These are phyloP conservation scores for Eimeria zaria DNA, from an alignment of 169 alveolate species.

Conservation along the genomic window DNA sequence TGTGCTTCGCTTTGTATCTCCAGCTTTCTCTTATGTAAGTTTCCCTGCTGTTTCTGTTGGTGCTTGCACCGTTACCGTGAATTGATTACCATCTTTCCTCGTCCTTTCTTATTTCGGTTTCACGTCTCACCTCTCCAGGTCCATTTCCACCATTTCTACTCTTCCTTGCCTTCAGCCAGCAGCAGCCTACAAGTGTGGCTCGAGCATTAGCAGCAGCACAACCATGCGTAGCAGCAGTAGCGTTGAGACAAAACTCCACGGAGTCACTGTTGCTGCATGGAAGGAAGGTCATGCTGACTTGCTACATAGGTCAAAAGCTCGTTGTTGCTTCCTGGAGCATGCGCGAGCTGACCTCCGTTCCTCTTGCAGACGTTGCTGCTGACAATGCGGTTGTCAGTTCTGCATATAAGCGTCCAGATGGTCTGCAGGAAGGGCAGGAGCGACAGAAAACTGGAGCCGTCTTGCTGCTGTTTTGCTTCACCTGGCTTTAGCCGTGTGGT, in stretches of 20 bases:
- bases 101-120: neutral
- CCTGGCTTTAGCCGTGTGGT: slow-evolving; percentile 43
- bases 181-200: neutral
- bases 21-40: slow-evolving; percentile 30
- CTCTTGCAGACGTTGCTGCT: slow-evolving; percentile 30
- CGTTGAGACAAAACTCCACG: neutral
- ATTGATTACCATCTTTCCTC: neutral
- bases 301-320: slow-evolving; percentile 40
- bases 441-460: neutral
- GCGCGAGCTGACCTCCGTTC: slow-evolving; percentile 67
- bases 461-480: slow-evolving; percentile 13
- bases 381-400: neutral
- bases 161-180: slow-evolving; percentile 54
- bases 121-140: slow-evolving; percentile 46
- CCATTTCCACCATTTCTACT: too few species aligned
- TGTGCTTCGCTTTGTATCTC: slow-evolving; percentile 27
- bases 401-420: neutral
- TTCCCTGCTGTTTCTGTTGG: slow-evolving; percentile 7
- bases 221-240: slow-evolving; percentile 9
- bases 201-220: neutral
- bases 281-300: slow-evolving; percentile 55
- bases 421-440: neutral
- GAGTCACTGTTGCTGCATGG: slow-evolving; percentile 57
- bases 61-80: neutral
- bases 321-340: slow-evolving; percentile 53